Percentiles rank a stretch among this genome's conserved stretches.
Evolutionary conservation across 1,139 yeast genomes (phyloP).

Genomic region (Taphrina communis): DNA sequence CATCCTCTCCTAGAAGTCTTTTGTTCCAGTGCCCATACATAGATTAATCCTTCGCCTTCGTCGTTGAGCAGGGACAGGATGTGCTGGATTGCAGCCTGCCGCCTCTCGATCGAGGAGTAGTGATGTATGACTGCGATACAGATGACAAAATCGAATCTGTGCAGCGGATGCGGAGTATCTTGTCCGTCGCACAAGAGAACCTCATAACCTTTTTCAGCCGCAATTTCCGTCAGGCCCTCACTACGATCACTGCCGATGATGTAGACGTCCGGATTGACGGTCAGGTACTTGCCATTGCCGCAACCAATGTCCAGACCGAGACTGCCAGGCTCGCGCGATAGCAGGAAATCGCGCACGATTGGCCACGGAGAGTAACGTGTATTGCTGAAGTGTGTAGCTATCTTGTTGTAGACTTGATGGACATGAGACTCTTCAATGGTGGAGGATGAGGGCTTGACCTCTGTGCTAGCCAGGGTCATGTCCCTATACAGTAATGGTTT

Average conservation of each 20-base stretch:
- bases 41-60: conserved; percentile 63
- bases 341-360: conserved; percentile 75
- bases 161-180: conserved; percentile 65
- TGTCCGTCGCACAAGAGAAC: conserved; percentile 79
- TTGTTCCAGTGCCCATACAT: conserved; percentile 98
- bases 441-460: conserved; percentile 25
- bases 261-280: conserved; percentile 68
- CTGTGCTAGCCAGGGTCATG: conserved; percentile 26
- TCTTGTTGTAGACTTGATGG: conserved; percentile 87
- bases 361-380: conserved; percentile 99
- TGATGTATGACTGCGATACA: conserved; percentile 97
- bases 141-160: conserved; percentile 81
- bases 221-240: conserved; percentile 75
- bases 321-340: conserved; percentile 54
- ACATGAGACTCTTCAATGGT: conserved; percentile 71
- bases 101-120: conserved; percentile 80
- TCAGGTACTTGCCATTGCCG: conserved; percentile 92
- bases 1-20: conserved; percentile 84
- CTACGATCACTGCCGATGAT: conserved; percentile 80
- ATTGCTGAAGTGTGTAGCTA: conserved; percentile 89
- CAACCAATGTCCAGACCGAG: conserved; percentile 76
- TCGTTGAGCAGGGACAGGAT: conserved; percentile 66
- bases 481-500: background rate
- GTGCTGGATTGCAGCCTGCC: conserved; percentile 73
- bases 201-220: conserved; percentile 57